These are phyloP conservation scores for Diaporthe ilicicola DNA, from an alignment of 2,329 filamentous ascomycete genomes.

Conservation along the genomic window DNA sequence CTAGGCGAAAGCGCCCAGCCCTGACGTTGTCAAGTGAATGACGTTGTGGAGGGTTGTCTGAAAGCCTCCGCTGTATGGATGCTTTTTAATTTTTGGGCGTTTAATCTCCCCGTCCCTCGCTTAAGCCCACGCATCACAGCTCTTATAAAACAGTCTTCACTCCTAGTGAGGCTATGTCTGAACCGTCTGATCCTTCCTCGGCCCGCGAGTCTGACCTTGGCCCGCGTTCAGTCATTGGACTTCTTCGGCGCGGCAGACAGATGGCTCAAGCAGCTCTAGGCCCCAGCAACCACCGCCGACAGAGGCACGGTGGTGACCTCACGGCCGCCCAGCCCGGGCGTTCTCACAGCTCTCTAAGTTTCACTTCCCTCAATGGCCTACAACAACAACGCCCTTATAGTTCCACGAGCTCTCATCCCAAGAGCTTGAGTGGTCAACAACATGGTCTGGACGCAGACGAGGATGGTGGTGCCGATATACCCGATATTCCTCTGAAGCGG, in stretches of 20 bases:
- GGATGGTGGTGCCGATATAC: slow-evolving; percentile 3
- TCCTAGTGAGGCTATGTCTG: slow-evolving; percentile 6
- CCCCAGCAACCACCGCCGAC: slow-evolving; percentile 9
- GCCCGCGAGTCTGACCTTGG: slow-evolving; percentile 12
- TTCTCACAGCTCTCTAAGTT: not conserved
- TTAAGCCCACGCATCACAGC: not conserved
- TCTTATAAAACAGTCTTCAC: not conserved
- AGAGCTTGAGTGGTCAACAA: not conserved
- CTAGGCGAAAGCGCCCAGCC: not conserved
- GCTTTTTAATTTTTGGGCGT: not conserved
- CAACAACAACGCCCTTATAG: not conserved
- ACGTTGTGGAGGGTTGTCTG: not conserved
- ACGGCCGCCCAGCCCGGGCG: not conserved
- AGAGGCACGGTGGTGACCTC: slow-evolving; percentile 3
- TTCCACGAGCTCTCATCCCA: slow-evolving; percentile 1
- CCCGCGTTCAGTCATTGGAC: slow-evolving; percentile 14
- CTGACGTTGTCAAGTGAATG: slow-evolving; percentile 2
- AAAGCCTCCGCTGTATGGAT: not conserved
- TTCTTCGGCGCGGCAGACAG: slow-evolving; percentile 7
- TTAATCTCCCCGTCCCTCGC: not conserved
- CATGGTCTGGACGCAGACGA: not conserved
- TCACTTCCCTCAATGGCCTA: not conserved
- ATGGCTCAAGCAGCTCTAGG: slow-evolving; percentile 19
- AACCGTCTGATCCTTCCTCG: not conserved
- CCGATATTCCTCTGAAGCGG: slow-evolving; percentile 1